Evolutionary conservation across 768 basidiomycete genomes (phyloP).

Genomic region (Leucosporidium creatinivorum): DNA sequence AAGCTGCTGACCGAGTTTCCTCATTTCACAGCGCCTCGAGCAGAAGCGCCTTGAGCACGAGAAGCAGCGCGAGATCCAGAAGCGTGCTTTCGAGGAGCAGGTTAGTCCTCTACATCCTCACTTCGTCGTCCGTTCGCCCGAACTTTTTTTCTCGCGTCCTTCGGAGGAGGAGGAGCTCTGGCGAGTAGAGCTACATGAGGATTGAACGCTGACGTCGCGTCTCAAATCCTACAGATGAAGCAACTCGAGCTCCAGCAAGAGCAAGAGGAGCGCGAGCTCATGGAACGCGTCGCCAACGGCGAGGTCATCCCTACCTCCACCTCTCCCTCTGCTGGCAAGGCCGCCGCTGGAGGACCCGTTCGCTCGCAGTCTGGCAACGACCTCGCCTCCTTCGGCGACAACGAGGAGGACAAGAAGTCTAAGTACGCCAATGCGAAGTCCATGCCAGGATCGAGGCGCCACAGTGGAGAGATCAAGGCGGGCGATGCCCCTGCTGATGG

Average conservation of each 20-base stretch:
- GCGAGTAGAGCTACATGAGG: too few species aligned
- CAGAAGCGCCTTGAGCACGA: slow-evolving; percentile 85
- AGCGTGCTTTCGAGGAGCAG: slow-evolving; percentile 84
- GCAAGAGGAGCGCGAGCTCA: slow-evolving; percentile 58
- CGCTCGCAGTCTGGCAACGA: slow-evolving; percentile 59
- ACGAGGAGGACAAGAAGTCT: slow-evolving; percentile 35
- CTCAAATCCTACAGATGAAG: slow-evolving; percentile 58
- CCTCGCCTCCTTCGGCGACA: slow-evolving; percentile 47
- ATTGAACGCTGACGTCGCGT: background rate
- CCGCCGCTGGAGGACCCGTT: slow-evolving; percentile 49
- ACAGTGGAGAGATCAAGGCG: slow-evolving; percentile 29
- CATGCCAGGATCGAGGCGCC: slow-evolving; percentile 31
- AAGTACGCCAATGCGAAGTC: slow-evolving; percentile 25
- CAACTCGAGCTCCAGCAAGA: slow-evolving; percentile 84
- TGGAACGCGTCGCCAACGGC: slow-evolving; percentile 62
- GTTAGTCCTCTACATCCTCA: slow-evolving; percentile 6
- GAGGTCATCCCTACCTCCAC: slow-evolving; percentile 57
- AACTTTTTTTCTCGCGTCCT: too few species aligned
- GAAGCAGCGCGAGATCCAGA: slow-evolving; percentile 74
- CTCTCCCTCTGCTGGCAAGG: slow-evolving; percentile 72
- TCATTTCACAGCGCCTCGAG: slow-evolving; percentile 63
- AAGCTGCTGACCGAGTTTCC: background rate
- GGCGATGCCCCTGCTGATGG: background rate
- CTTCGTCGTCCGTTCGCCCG: background rate
- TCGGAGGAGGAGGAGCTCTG: too few species aligned